Conservation (phyloP, 2,329 filamentous ascomycete species). For the Chaetothyriales sp. region DNA sequence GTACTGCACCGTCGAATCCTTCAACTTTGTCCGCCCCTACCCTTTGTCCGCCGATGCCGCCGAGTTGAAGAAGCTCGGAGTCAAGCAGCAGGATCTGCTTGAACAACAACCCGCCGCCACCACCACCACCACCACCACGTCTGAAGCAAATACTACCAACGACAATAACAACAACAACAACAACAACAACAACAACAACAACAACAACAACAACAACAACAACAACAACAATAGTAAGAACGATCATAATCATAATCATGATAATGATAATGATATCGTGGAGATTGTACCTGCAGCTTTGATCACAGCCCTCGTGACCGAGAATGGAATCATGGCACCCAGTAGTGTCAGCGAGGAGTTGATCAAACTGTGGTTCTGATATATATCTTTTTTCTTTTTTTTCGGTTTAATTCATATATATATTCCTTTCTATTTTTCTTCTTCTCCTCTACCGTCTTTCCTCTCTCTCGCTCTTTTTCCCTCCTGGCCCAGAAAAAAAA, state of each 20-base stretch:
- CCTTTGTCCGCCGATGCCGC: conserved; percentile 41
- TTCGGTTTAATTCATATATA: too few species aligned
- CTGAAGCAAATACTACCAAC: too few species aligned
- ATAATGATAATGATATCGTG: conserved; percentile 22
- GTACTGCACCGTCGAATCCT: conserved; percentile 84
- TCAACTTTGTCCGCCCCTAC: conserved; percentile 87
- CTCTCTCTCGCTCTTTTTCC: too few species aligned
- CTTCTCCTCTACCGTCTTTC: too few species aligned
- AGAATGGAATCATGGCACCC: conserved; percentile 47
- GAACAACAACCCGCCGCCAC: too few species aligned
- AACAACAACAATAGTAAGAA: conserved; percentile 34
- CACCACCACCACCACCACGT: too few species aligned
- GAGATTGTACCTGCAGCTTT: conserved; percentile 43
- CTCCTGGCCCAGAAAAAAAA: too few species aligned
- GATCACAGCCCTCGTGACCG: conserved; percentile 50
- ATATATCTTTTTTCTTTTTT: background rate
- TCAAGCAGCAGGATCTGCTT: conserved; percentile 56
- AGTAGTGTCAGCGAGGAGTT: conserved; percentile 52
- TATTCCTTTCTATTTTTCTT: background rate
- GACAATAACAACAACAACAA: conserved; percentile 37
- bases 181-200: conserved; percentile 32
- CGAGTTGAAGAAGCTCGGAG: conserved; percentile 40
- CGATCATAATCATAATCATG: too few species aligned
- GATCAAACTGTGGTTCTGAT: conserved; percentile 45
- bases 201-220: conserved; percentile 32